Conservation (phyloP, 495 filamentous ascomycete genomes). For the Neohortaea acidophila region DNA sequence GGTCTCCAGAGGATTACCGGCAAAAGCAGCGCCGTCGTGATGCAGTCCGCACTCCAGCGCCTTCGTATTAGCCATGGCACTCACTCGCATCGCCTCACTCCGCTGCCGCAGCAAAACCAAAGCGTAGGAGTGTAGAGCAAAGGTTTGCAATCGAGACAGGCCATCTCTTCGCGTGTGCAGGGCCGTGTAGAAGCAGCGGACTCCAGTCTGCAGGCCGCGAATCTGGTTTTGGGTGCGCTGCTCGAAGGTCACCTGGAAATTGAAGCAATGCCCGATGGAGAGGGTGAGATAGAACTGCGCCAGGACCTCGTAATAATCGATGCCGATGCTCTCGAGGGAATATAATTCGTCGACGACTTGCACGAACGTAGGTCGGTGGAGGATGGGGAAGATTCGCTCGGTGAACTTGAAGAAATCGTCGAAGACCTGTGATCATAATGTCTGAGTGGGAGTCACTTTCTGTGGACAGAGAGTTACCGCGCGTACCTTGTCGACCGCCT, state of each 20-base stretch:
- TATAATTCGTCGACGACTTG: background rate
- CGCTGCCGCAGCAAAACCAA: slow-evolving; percentile 1
- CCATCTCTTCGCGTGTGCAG: background rate
- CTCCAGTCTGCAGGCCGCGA: background rate
- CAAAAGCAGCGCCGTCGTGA: background rate
- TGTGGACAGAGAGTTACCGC: background rate
- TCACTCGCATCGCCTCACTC: background rate
- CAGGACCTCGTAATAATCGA: background rate
- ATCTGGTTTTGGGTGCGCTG: background rate
- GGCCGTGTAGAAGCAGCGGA: background rate
- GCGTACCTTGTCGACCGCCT: background rate
- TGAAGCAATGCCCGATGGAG: slow-evolving; percentile 1
- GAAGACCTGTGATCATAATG: background rate
- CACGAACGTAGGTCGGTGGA: background rate
- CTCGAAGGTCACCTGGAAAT: background rate
- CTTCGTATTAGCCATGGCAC: slow-evolving; percentile 1
- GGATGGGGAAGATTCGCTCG: background rate
- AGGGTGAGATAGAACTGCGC: slow-evolving; percentile 2
- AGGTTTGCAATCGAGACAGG: background rate
- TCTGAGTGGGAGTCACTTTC: background rate
- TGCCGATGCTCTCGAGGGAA: background rate
- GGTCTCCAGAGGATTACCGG: slow-evolving; percentile 1
- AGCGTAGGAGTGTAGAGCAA: slow-evolving; percentile 1
- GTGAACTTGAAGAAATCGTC: background rate
- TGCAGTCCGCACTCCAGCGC: slow-evolving; percentile 1